phyloP scores from a whole-genome alignment of 192 early-diverging fungal genomes.

The Endogone sp. region DNA sequence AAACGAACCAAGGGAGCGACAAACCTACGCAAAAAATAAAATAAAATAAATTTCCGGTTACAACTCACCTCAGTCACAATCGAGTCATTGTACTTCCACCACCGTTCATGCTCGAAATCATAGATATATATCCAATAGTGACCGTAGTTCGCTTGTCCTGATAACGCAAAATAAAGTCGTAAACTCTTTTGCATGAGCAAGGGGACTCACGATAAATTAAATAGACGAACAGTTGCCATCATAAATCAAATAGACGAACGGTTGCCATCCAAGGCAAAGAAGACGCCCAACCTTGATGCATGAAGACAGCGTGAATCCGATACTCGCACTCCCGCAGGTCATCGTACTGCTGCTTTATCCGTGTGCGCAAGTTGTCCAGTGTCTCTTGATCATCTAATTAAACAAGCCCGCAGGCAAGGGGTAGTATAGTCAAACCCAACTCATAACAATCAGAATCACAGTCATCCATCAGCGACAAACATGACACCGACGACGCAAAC shows the following conservation, averaged over 20 bases:
- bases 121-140: slow-evolving; percentile 80
- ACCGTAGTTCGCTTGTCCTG: slow-evolving; percentile 59
- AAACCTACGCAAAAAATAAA: background rate
- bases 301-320: slow-evolving; percentile 72
- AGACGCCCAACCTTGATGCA: slow-evolving; percentile 52
- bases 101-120: slow-evolving; percentile 49
- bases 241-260: too few relatives aligned
- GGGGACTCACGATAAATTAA: too few relatives aligned
- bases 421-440: too few relatives aligned
- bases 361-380: slow-evolving; percentile 9
- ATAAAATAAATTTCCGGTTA: slow-evolving; percentile 8
- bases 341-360: slow-evolving; percentile 29
- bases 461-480: too few relatives aligned
- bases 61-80: slow-evolving; percentile 47
- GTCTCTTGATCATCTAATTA: slow-evolving; percentile 9
- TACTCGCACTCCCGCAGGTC: slow-evolving; percentile 44
- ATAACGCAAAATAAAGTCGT: too few relatives aligned
- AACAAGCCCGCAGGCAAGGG: too few relatives aligned
- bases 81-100: slow-evolving; percentile 77
- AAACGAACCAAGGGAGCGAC: too few relatives aligned
- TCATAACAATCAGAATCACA: too few relatives aligned
- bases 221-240: too few relatives aligned
- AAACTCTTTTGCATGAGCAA: too few relatives aligned
- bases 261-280: too few relatives aligned
- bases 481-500: too few relatives aligned